A percentile compares a stretch with the other conserved stretches of the same genome.
Conservation (phyloP, 169 alveolate genomes). For the Plasmodium ovale region DNA sequence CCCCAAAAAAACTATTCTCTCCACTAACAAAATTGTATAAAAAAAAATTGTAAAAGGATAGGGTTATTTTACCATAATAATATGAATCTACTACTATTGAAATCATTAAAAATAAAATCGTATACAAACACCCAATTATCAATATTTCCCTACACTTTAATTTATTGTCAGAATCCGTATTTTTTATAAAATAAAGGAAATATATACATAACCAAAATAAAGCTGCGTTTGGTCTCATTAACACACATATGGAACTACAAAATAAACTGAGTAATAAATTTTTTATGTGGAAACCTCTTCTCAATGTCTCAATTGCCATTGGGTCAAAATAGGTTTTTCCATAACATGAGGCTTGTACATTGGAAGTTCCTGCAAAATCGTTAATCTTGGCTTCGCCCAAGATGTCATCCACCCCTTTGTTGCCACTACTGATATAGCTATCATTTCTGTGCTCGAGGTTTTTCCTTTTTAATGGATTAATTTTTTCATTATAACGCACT, state of each 20-base stretch:
- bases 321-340: too few species aligned
- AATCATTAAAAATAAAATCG: constrained; percentile 14
- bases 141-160: constrained; percentile 23
- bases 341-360: too few species aligned
- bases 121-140: not conserved
- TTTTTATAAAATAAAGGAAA: constrained; percentile 34
- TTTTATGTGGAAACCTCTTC: not conserved
- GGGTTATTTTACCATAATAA: constrained; percentile 35
- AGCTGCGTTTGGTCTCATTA: constrained; percentile 74
- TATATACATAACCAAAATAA: constrained; percentile 77
- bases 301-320: too few species aligned
- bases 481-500: too few species aligned
- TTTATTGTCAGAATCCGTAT: not conserved
- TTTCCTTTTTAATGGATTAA: too few species aligned
- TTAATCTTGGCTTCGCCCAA: too few species aligned
- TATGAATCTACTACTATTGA: constrained; percentile 38
- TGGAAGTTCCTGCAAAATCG: too few species aligned
- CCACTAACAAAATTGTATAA: constrained; percentile 49
- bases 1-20: constrained; percentile 44
- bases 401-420: too few species aligned
- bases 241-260: constrained; percentile 74
- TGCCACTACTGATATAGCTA: too few species aligned
- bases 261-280: constrained; percentile 65
- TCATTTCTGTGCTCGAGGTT: too few species aligned
- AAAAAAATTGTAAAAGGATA: constrained; percentile 35